Base-by-base conservation (phyloP, 2,329 filamentous ascomycete genomes). In the Teratosphaeria viscida region DNA sequence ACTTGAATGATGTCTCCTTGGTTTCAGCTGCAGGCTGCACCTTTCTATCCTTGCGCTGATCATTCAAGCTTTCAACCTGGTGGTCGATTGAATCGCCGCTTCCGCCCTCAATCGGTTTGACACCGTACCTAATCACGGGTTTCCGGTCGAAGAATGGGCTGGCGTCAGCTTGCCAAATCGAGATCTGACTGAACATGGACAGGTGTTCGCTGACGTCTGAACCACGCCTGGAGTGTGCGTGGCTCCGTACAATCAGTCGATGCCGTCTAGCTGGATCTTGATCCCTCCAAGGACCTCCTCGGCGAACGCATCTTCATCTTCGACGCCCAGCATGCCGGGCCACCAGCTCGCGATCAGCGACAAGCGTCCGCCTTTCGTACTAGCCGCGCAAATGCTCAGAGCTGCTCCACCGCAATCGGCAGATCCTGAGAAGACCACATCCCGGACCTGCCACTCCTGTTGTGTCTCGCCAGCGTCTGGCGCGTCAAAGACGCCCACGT, bases 341-440 rank as follows among this genome's bases (percentile, higher is more conserved):
- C 76, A 74, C 78, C 78, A 80, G 6, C 72, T 76, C 12, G 76
- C 63, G 1, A 71, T 71, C 52, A 76, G 68, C 4, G 71, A 66
- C 66, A 80, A 62, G 52, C 66, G 67, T 0, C 76, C 76, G 0
- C 68, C 70, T 53, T 75, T 74, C 19, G 72, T 68, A 60, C 73
- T 76, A 0, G 75, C 71, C 1, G 78, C 56, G 61, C 76, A 78
- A 62, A 80, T 75, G 34, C 66, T 70, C 37, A 80, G 62, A 5
- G 76, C 72, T 4, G 69, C 62, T 10, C 75, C 73, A 5, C 64
- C 63, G 2, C 70, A 73, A 61, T 76, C 71, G 0, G 74, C 77
- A 2, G 78, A 77, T 60, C 79, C 77, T 5, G 73, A 71, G 63
- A 80, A 80, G 1, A 78, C 60, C 66, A 78, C 70, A 26, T 75